A percentile compares a stretch with the other conserved stretches of the same genome.
These are phyloP conservation scores for Linnemannia zychae DNA, from an alignment of 192 early-diverging fungal species.

Conservation along the genomic window DNA sequence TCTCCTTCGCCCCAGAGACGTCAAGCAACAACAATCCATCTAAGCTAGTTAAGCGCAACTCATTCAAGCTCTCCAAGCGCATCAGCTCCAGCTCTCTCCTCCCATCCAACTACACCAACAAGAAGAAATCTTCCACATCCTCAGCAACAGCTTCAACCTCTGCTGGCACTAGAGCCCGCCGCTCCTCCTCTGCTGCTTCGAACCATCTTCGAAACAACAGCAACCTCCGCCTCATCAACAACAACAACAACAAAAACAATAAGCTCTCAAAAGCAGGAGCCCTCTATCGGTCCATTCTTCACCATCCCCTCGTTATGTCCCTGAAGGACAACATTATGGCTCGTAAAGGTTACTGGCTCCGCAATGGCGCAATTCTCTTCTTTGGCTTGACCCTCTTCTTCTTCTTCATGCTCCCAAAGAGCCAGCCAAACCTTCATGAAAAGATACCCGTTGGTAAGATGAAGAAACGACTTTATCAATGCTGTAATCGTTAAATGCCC, in stretches of 20 bases:
- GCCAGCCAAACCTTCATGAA: slow-evolving; percentile 33
- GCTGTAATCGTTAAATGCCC: not conserved
- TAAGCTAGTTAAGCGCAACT: slow-evolving; percentile 32
- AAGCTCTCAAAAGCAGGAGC: not conserved
- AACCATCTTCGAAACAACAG: slow-evolving; percentile 4
- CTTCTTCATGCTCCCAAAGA: slow-evolving; percentile 52
- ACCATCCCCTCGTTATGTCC: slow-evolving; percentile 34
- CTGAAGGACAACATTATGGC: slow-evolving; percentile 50
- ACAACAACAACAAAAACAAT: not conserved
- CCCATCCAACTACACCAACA: slow-evolving; percentile 34
- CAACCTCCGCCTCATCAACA: not conserved
- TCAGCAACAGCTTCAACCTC: not conserved
- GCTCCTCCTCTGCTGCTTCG: not conserved
- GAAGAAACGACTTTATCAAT: not conserved
- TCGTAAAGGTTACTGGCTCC: slow-evolving; percentile 56
- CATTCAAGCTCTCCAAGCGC: slow-evolving; percentile 25
- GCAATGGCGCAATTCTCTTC: slow-evolving; percentile 50
- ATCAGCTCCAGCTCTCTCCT: slow-evolving; percentile 41
- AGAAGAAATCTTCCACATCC: slow-evolving; percentile 5
- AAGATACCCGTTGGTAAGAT: slow-evolving; percentile 25
- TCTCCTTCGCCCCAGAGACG: slow-evolving; percentile 4
- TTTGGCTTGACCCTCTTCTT: slow-evolving; percentile 48
- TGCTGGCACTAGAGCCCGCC: not conserved
- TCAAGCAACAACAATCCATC: slow-evolving; percentile 8
- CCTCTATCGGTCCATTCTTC: not conserved